Evolutionary conservation across 169 alveolate species (phyloP), one percentile per base, ranked within the genome.

Genomic region (Plasmodium berghei): DNA sequence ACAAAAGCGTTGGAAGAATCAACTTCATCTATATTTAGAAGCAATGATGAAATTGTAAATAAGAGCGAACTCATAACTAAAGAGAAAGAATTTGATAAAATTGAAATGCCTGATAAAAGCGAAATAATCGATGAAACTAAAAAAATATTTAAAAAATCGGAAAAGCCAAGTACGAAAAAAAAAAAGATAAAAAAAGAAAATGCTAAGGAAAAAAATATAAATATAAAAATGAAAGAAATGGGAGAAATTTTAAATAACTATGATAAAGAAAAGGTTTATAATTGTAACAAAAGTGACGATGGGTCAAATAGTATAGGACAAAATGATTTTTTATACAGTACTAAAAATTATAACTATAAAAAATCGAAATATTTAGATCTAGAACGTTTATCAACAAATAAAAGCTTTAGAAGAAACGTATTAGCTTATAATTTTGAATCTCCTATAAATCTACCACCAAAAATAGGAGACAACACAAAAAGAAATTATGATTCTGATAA

Each of bases 1-100:
- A 72, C 56, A 34, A 10, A n/a, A 6, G 26, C 71, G 42, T 34
- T 40, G 5, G 18, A 9, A 40, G 71, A 48, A n/a, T 34, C 71
- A 1, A 67, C 83, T 22, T 67, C 72, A 14, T 83, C 64, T 24
- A 45, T 59, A 10, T 83, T 87, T 69, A 88, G 93, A 4, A 20
- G 45, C 20, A 58, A 28, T 16, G 59, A 16, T 52, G 59, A 52
- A 52, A 12, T 12, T 3, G 59, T 0, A 16, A 16, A 14, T 14
- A 8, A 16, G 24, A 52, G 6, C 59, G 59, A 52, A 52, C 18
- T 12, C 59, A 16, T 6, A 16, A 16, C 20, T 14, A 52, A 16
- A 9, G 59, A 52, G 24, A 16, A 52, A 52, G 24, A 34, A 28
- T 5, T 28, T n/a, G 66, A 70, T 42, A 61, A 70, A n/a, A 6